phyloP scores from a whole-genome alignment of 1,139 yeast genomes.

The Hyphopichia khmerensis region DNA sequence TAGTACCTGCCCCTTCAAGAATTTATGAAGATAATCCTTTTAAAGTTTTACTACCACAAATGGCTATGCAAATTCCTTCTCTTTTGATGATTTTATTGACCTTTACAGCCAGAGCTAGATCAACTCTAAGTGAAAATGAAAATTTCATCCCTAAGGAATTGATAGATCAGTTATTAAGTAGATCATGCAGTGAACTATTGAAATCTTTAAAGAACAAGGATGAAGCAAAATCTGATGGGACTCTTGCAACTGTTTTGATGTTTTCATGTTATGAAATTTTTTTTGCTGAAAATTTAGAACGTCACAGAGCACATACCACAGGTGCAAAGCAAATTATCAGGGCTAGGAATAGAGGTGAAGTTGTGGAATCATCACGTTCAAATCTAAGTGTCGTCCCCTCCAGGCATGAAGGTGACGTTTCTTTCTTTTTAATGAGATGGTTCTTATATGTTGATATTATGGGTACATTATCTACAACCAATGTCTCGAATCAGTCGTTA shows the following conservation, averaged over 20 bases:
- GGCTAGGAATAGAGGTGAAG: conserved; percentile 32
- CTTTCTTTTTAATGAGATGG: conserved; percentile 68
- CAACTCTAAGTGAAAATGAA: conserved; percentile 28
- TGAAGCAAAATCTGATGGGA: conserved; percentile 62
- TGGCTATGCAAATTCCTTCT: conserved; percentile 65
- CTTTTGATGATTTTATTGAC: conserved; percentile 64
- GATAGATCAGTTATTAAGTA: conserved; percentile 49
- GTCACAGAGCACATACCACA: conserved; percentile 63
- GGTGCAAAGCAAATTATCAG: conserved; percentile 71
- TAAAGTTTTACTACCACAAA: conserved; percentile 59
- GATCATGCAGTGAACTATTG: conserved; percentile 60
- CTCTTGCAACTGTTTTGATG: conserved; percentile 62
- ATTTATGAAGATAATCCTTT: conserved; percentile 67
- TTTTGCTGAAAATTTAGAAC: conserved; percentile 43
- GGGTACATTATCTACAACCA: conserved; percentile 53
- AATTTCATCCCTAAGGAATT: conserved; percentile 42
- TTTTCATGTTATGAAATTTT: conserved; percentile 66
- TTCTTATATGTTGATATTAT: conserved; percentile 70
- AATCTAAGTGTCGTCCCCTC: background rate
- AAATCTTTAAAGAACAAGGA: conserved; percentile 48
- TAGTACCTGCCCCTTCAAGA: conserved; percentile 68
- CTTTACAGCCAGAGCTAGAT: conserved; percentile 59
- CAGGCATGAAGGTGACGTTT: conserved; percentile 38
- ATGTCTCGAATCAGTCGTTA: conserved; percentile 27
- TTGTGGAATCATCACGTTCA: background rate